Evolutionary conservation across 768 basidiomycete genomes (phyloP).

Genomic region (Russula sp.): DNA sequence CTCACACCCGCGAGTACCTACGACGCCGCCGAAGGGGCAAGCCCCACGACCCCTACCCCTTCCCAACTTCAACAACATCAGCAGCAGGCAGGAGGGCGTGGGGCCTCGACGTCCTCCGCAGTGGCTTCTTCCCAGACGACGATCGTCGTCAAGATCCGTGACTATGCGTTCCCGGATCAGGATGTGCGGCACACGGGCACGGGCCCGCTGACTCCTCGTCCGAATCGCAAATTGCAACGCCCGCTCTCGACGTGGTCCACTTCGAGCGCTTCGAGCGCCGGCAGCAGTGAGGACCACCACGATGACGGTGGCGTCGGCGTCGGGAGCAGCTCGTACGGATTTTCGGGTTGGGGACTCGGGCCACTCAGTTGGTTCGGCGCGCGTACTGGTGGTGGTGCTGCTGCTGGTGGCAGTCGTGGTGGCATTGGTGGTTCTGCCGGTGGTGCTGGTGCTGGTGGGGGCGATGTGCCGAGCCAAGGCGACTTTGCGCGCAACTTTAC

Average conservation of each 20-base stretch:
- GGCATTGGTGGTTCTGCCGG: not conserved
- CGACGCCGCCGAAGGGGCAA: slow-evolving; percentile 6
- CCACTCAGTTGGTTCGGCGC: slow-evolving; percentile 36
- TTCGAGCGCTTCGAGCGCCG: slow-evolving; percentile 25
- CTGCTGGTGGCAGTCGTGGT: slow-evolving; percentile 4
- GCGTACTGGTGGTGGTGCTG: slow-evolving; percentile 22
- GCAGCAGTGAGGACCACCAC: slow-evolving; percentile 21
- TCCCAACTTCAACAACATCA: not conserved
- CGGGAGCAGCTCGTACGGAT: slow-evolving; percentile 24
- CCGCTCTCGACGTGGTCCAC: slow-evolving; percentile 23
- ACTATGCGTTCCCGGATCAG: slow-evolving; percentile 37
- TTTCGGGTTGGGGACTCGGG: slow-evolving; percentile 38
- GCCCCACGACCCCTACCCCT: slow-evolving; percentile 14
- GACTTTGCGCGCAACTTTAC: slow-evolving; percentile 46
- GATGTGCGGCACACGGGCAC: slow-evolving; percentile 40
- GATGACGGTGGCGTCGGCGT: slow-evolving; percentile 25
- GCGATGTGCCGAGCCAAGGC: slow-evolving; percentile 30
- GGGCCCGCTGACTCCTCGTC: slow-evolving; percentile 36
- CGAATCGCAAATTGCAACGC: slow-evolving; percentile 31
- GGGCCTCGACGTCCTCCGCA: not conserved
- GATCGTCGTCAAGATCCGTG: slow-evolving; percentile 39
- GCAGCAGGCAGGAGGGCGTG: not conserved
- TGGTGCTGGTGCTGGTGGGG: slow-evolving; percentile 13
- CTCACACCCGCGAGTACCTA: slow-evolving; percentile 1
- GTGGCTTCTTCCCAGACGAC: slow-evolving; percentile 14